Base-by-base conservation (phyloP, 306 rosid species). In the Argentina anserina region DNA sequence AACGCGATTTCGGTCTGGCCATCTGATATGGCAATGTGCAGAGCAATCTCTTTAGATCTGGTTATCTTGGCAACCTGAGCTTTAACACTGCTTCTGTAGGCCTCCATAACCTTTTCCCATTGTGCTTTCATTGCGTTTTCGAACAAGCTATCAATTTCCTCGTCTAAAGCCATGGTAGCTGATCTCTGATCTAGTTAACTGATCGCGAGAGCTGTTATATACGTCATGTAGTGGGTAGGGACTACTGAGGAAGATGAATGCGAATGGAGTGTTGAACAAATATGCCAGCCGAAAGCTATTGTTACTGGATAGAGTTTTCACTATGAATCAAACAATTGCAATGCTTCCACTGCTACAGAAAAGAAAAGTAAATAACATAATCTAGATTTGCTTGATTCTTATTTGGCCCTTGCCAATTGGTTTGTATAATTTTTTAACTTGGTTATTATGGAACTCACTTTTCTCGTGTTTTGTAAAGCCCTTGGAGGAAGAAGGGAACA, bases 21-120 rank as follows among this genome's bases (percentile, higher is more conserved):
- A 55, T 63, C 72, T 3, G 73, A 62, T 23, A 78, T 70, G 4
- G 77, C 81, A 9, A 72, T 65, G 67, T 78, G 81, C 13, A 78
- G 56, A 12, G 73, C 76, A 12, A 77, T 78, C 73, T 65, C 81
- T 7, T 65, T 70, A 2, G 64, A 55, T 41, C 56, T 78, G 23
- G 81, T 65, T 12, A 78, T 41, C 73, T 43, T 65, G 39, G 81
- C 77, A 59, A 3, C 0, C 10, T 17, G 81, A 41, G 61, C 67
- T 9, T 5, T 25, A 1, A 1, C 3, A 45, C 61, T 29, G 9
- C 33, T 56, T 23, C 18, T 28, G 29, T 72, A 78, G 40, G 20
- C 34, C 21, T 39, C 66, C 62, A 11, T 11, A 4, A 78, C 77
- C 40, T 50, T 70, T 21, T 13, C 25, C 81, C 81, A 78, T 8